Base-by-base conservation (phyloP, 257 asterid genomes). In the Gardenia jasminoides region DNA sequence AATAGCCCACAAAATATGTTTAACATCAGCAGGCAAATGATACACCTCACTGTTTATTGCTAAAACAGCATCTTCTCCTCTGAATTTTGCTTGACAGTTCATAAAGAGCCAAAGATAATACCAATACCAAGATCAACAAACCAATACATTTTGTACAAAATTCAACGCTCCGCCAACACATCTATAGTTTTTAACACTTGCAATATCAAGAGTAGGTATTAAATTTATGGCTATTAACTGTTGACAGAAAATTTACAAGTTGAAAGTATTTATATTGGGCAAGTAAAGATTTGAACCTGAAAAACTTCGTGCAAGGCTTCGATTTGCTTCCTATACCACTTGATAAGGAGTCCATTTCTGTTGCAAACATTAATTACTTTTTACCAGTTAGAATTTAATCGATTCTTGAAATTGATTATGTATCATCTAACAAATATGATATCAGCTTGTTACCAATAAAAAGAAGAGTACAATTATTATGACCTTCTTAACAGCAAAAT, bases 251-350 rank as follows among this genome's bases (percentile, higher is more conserved):
- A 67, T 67, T 74, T 75, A n/a, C n/a, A 70, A 72, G 52, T 80
- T 73, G 61, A 65, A 36, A 68, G 36, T 75, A 50, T 80, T 80
- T 67, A 52, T 62, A 72, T 92, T 88, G 79, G 86, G 87, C 83
- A 85, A 85, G 89, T 87, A 82, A 87, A 91, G 97, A 94, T 88
- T 85, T 86, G 88, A 91, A 94, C 98, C 98, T 94, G 98, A 91
- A 94, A 91, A 90, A 92, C 97, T 94, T 94, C 92, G 96, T 94
- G 96, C 98, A 94, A 81, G 98, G 97, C 98, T 94, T 94, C 88
- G 92, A 89, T 94, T 94, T 94, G 97, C 97, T 94, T 87, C 98
- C 98, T 92, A 91, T 87, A 89, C 97, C 98, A 94, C 96, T 86
- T 88, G 97, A 89, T 83, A 88, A 79, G 86, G 96, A 88, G 88